These are phyloP conservation scores for Debaryomyces subglobosus DNA, from an alignment of 1,139 yeast species.

Conservation along the genomic window DNA sequence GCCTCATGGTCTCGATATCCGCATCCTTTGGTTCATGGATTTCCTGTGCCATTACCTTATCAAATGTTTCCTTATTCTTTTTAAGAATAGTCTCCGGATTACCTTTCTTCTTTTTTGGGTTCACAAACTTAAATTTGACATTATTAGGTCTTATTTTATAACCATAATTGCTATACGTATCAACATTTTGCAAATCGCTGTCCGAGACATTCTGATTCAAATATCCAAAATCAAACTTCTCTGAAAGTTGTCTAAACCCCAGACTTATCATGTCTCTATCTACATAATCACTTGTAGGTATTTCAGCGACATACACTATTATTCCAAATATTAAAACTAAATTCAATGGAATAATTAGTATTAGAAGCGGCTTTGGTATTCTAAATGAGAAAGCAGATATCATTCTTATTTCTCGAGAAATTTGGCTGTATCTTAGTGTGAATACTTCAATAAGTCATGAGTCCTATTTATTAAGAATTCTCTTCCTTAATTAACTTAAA, in stretches of 20 bases:
- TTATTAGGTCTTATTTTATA: slow-evolving; percentile 24
- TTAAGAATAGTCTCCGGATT: slow-evolving; percentile 32
- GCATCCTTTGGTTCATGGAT: slow-evolving; percentile 56
- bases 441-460: neutral
- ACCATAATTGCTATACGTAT: slow-evolving; percentile 14
- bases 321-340: slow-evolving; percentile 14
- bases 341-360: slow-evolving; percentile 15
- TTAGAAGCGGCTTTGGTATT: slow-evolving; percentile 13
- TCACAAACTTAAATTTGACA: slow-evolving; percentile 39
- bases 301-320: slow-evolving; percentile 3
- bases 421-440: neutral
- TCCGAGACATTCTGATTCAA: slow-evolving; percentile 7
- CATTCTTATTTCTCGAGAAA: slow-evolving; percentile 11
- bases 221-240: slow-evolving; percentile 17
- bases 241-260: slow-evolving; percentile 14
- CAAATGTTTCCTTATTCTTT: slow-evolving; percentile 36
- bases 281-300: slow-evolving; percentile 6
- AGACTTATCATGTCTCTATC: slow-evolving; percentile 4
- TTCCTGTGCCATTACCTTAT: slow-evolving; percentile 30
- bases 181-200: slow-evolving; percentile 3
- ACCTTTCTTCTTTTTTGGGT: slow-evolving; percentile 33
- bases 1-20: slow-evolving; percentile 37
- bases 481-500: neutral
- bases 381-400: slow-evolving; percentile 21
- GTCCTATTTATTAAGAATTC: neutral